Evolutionary conservation across 345 rosid species (phyloP), one percentile per base, ranked within the genome.

Genomic region (Populus tremula): DNA sequence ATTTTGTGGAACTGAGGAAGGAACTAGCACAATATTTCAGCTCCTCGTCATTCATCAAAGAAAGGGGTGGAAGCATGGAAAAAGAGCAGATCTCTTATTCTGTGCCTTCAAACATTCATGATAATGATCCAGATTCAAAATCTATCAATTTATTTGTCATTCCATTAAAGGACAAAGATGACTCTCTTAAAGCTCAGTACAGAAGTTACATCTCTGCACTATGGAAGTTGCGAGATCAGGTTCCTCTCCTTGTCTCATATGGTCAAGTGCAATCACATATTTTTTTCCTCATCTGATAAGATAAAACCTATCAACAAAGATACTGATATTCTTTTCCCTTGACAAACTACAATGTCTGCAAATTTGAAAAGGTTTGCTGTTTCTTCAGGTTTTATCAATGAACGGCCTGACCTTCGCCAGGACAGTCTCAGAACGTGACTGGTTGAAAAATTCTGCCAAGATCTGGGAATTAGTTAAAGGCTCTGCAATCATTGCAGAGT

Each of bases 391-490:
- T 69, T 76, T 93, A 49, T 91, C 96, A 17, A 88, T 86, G 84
- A 82, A 73, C 59, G 66, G 84, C 80, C 84, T 89, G 20, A 77
- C 93, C 25, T 93, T 93, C 73, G 62, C 83, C 5, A 87, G 87
- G 84, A 78, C 90, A 2, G 85, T 93, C 50, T 90, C 98, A 0
- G 98, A 93, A 78, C 91, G 96, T 0, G 96, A 91, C n/a, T 91
- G 96, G 98, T 81, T 91, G 78, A 93, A 89, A 81, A 88, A 84
- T 82, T 86, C 96, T 12, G 92, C 89, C 6, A 93, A 90, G 88
- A 89, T 93, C 84, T 93, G 98, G 98, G 96, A 93, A 74, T 71
- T 89, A 9, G 88, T 93, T 76, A 93, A 90, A 81, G 87, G 82
- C 78, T 93, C 96, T 70, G 78, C 90, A 2, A 79, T 88, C 54